A percentile compares a stretch with the other conserved stretches of the same genome.
phyloP scores from a whole-genome alignment of 2,329 filamentous ascomycete species.

The Fusarium zealandicum region DNA sequence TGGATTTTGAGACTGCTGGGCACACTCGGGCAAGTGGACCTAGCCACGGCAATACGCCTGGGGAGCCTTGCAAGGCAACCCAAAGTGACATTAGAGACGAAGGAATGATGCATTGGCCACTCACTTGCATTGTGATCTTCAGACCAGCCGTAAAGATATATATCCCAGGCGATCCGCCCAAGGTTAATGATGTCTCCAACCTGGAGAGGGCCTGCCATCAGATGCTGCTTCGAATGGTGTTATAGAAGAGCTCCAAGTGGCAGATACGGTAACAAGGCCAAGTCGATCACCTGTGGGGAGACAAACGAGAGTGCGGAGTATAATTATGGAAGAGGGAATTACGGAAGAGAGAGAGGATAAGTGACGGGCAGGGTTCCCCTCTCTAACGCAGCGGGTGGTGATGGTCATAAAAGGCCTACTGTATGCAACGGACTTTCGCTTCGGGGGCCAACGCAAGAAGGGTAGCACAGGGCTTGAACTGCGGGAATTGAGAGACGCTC shows the following conservation, averaged over 20 bases:
- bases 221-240: constrained; percentile 9
- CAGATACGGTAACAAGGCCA: neutral
- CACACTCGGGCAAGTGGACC: constrained; percentile 1
- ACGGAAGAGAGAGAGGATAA: constrained; percentile 1
- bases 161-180: constrained; percentile 44
- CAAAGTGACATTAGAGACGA: constrained; percentile 2
- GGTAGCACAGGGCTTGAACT: constrained; percentile 1
- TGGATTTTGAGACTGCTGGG: neutral
- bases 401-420: constrained; percentile 17
- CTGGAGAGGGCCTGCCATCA: constrained; percentile 41
- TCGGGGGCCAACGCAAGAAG: constrained; percentile 6
- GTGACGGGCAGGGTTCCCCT: constrained; percentile 7
- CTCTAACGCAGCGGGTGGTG: constrained; percentile 1
- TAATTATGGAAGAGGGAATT: constrained; percentile 2
- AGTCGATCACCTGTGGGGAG: constrained; percentile 6
- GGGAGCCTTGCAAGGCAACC: constrained; percentile 31
- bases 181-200: constrained; percentile 45
- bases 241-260: constrained; percentile 4
- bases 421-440: constrained; percentile 4
- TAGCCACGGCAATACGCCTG: neutral
- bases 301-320: neutral
- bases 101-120: constrained; percentile 22
- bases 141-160: constrained; percentile 45
- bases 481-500: constrained; percentile 4
- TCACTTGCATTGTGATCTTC: constrained; percentile 46